Evolutionary conservation across 1,284 basidiomycete species (phyloP).

Genomic region (Violaceomyces palustris): DNA sequence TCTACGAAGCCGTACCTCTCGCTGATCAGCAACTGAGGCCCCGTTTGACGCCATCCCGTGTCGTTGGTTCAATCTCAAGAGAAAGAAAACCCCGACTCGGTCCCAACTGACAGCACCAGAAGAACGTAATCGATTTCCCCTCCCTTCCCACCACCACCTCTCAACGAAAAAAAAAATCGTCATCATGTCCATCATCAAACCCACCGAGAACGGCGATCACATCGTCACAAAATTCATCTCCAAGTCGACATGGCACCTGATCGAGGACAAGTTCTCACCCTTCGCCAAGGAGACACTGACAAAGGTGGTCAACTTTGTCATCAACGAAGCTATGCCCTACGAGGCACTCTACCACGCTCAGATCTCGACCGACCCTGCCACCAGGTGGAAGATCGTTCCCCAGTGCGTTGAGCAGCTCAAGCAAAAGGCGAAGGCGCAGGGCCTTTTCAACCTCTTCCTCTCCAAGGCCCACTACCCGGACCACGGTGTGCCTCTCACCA

Average conservation of each 20-base stretch:
- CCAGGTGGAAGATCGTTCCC: conserved; percentile 79
- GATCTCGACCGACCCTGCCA: conserved; percentile 68
- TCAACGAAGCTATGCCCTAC: conserved; percentile 81
- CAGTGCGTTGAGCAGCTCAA: conserved; percentile 80
- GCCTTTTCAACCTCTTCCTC: conserved; percentile 95
- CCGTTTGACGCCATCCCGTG: too few relatives aligned
- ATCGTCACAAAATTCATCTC: conserved; percentile 39
- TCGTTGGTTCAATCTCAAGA: too few relatives aligned
- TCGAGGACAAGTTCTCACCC: conserved; percentile 62
- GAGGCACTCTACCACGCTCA: conserved; percentile 73
- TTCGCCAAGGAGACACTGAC: conserved; percentile 78
- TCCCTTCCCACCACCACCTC: not conserved
- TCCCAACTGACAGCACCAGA: too few relatives aligned
- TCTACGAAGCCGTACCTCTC: too few relatives aligned
- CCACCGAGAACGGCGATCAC: conserved; percentile 24
- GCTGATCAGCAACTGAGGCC: too few relatives aligned
- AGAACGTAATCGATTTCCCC: too few relatives aligned
- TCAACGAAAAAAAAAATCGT: not conserved
- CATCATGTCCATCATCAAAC: conserved; percentile 16
- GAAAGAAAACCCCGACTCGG: too few relatives aligned
- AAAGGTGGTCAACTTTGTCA: conserved; percentile 77
- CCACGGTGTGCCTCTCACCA: conserved; percentile 75
- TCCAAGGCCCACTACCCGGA: conserved; percentile 83
- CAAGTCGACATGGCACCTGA: conserved; percentile 50
- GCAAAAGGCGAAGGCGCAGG: conserved; percentile 74